Base-by-base conservation (phyloP, 305 asterid genomes). In the Plantago rigida region DNA sequence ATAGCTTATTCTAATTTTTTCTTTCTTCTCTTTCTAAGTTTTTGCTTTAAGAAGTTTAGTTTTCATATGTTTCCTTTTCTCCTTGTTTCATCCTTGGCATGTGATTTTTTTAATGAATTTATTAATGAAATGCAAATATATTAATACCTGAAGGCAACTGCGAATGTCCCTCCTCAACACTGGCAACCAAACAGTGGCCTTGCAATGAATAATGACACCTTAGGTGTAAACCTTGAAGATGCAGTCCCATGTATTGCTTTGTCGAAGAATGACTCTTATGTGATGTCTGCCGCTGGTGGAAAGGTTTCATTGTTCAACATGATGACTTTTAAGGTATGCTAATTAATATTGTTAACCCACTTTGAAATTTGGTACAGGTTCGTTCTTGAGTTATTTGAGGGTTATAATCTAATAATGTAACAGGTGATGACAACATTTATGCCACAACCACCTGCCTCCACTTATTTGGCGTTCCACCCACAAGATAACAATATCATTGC, bases 131-230 rank as follows among this genome's bases (percentile, higher is more conserved):
- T 50, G 7, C 52, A 11, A 58, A 46, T 36, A 13, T 57, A 3
- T 57, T 64, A 71, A 51, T 71, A 56, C 67, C 63, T 62, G 46
- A 63, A 86, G 95, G 95, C 95, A 72, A 84, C 85, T 44, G 95
- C 89, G 39, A 79, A 82, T 68, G 89, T 82, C 42, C 62, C 68
- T 58, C 95, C 95, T 31, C 93, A 82, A 70, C 88, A 73, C 56
- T 86, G 95, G 93, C 93, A 84, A 77, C 95, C 95, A 41, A 80
- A 72, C 79, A 86, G 95, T 79, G 95, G 95, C 69, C 85, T 86
- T 76, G 73, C 82, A 56, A 86, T 84, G 95, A 75, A 75, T 50
- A 86, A 86, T 75, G 95, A 86, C 64, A 50, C 77, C 61, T 51
- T 84, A 60, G 89, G 87, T 62, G 84, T 82, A 66, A 78, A 82